Percentiles rank a stretch among this genome's conserved stretches.
These are phyloP conservation scores for Ambrosiella cleistominuta DNA, from an alignment of 2,329 filamentous ascomycete genomes.

Conservation along the genomic window DNA sequence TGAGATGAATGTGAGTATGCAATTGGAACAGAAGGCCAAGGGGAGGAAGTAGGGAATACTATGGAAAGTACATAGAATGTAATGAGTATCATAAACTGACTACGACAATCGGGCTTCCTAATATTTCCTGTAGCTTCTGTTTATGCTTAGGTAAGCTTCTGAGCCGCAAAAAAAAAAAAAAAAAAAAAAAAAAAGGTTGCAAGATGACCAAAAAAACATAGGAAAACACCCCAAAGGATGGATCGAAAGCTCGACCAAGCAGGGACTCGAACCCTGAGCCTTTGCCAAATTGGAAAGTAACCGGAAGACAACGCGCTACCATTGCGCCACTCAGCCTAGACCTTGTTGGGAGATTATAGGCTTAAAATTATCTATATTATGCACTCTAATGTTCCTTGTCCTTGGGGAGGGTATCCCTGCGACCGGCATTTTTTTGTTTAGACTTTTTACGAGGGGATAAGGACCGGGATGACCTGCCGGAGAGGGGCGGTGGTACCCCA, in stretches of 20 bases:
- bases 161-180: background rate
- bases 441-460: background rate
- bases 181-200: background rate
- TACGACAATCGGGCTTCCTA: no score
- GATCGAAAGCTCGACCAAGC: constrained; percentile 9
- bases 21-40: constrained; percentile 26
- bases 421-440: no score
- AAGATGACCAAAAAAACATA: no score
- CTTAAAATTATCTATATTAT: no score
- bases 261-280: constrained; percentile 14
- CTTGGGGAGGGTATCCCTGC: no score
- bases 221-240: no score
- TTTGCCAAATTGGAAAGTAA: constrained; percentile 12
- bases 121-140: no score
- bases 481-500: background rate
- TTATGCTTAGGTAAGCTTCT: no score
- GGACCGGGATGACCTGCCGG: background rate
- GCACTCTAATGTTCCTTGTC: no score
- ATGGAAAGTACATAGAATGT: background rate
- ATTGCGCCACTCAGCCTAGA: constrained; percentile 13
- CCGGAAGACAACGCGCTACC: constrained; percentile 14
- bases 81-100: background rate
- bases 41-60: constrained; percentile 17
- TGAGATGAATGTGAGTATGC: constrained; percentile 35
- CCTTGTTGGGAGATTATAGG: background rate